phyloP scores from a whole-genome alignment of 78 protist species.

The Pigoraptor vietnamica region DNA sequence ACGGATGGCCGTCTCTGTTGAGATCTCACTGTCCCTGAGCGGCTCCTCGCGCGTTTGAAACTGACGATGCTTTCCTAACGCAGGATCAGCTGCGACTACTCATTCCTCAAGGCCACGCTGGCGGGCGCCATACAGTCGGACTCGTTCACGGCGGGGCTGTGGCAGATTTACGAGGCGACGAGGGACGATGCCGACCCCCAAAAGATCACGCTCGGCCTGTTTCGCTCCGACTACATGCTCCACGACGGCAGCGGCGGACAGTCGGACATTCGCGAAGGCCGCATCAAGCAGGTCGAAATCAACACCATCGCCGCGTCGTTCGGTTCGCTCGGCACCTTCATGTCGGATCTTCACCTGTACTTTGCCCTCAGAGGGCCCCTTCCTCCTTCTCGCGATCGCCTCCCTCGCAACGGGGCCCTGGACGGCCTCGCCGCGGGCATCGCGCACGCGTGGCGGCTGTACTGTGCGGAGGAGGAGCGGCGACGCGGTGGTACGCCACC shows the following conservation, averaged over 20 bases:
- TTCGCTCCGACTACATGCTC: slow-evolving; percentile 89
- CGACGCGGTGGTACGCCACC: neutral
- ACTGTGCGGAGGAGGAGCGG: neutral
- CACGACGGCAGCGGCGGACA: slow-evolving; percentile 18
- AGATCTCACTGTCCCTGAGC: no score
- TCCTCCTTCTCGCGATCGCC: neutral
- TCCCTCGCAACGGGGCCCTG: slow-evolving; percentile 40
- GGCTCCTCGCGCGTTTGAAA: no score
- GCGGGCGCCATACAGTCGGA: slow-evolving; percentile 10
- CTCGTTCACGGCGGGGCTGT: slow-evolving; percentile 47
- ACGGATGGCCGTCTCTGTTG: no score
- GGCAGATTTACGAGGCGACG: slow-evolving; percentile 44
- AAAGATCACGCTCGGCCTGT: slow-evolving; percentile 29
- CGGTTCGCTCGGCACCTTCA: slow-evolving; percentile 38
- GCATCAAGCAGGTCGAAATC: slow-evolving; percentile 77
- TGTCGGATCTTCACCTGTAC: slow-evolving; percentile 47
- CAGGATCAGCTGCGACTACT: no score
- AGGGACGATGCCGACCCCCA: neutral
- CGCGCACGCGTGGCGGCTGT: neutral
- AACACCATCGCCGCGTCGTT: slow-evolving; percentile 88
- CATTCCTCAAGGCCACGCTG: no score
- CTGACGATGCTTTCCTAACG: no score
- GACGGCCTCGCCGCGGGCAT: slow-evolving; percentile 13
- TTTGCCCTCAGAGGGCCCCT: neutral
- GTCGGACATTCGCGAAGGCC: no score